Percentiles rank a stretch among this genome's conserved stretches.
phyloP scores from a whole-genome alignment of 1,139 yeast genomes.

The Lodderomyces beijingensis region DNA sequence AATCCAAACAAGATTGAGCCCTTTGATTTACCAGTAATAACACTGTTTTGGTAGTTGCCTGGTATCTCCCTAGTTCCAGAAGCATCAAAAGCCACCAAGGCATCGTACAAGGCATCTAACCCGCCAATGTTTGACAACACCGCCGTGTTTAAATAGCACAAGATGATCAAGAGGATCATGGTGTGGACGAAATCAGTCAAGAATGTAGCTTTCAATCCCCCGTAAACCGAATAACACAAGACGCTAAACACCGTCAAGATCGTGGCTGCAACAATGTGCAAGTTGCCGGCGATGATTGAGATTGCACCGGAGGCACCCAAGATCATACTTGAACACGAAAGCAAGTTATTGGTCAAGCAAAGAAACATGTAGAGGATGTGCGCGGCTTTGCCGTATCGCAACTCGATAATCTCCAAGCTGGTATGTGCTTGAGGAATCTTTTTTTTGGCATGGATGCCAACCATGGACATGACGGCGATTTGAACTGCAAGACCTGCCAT shows the following conservation, averaged over 20 bases:
- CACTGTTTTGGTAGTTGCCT: conserved; percentile 32
- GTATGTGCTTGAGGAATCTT: conserved; percentile 29
- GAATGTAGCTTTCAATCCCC: conserved; percentile 40
- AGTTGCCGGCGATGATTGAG: conserved; percentile 28
- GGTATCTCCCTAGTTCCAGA: conserved; percentile 18
- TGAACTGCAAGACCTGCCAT: conserved; percentile 29
- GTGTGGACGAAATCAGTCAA: conserved; percentile 34
- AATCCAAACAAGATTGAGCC: conserved; percentile 28
- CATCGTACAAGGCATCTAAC: conserved; percentile 24
- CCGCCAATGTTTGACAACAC: conserved; percentile 27
- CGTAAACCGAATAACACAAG: conserved; percentile 32
- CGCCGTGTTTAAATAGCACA: conserved; percentile 25
- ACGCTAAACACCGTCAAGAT: conserved; percentile 38
- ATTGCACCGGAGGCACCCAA: conserved; percentile 36
- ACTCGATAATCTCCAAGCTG: conserved; percentile 25
- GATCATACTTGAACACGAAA: conserved; percentile 33
- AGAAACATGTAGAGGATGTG: conserved; percentile 30
- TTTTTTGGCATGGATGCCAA: conserved; percentile 29
- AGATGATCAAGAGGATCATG: conserved; percentile 28
- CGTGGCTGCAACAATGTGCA: conserved; percentile 29
- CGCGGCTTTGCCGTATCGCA: conserved; percentile 26
- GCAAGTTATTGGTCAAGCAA: conserved; percentile 27
- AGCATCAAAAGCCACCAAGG: conserved; percentile 15
- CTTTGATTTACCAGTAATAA: conserved; percentile 31
- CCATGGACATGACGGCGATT: conserved; percentile 24